Evolutionary conservation across 176 grass and related monocot genomes (phyloP).

Genomic region (Aechmea fasciata): DNA sequence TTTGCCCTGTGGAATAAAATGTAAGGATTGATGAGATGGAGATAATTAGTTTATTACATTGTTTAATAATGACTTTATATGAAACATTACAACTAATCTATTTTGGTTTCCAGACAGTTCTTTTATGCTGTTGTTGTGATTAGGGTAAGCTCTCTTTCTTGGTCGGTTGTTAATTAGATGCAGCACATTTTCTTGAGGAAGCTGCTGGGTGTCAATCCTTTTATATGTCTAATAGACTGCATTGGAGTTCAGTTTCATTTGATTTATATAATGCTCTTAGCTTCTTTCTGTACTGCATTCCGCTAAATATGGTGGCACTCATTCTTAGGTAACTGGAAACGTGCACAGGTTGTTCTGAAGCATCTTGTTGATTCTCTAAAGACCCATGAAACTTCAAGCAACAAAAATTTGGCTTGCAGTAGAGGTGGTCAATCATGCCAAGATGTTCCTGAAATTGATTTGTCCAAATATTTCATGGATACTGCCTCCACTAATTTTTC

Average conservation of each 20-base stretch:
- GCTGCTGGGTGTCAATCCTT: neutral
- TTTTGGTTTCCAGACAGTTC: neutral
- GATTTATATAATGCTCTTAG: neutral
- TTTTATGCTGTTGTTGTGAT: neutral
- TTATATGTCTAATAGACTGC: neutral
- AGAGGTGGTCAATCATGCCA: slow-evolving; percentile 24
- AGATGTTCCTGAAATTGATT: slow-evolving; percentile 45
- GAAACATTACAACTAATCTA: neutral
- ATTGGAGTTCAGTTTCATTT: neutral
- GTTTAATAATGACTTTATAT: neutral
- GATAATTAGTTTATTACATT: neutral
- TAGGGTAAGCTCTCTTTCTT: neutral
- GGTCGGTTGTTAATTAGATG: neutral
- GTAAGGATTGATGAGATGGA: neutral
- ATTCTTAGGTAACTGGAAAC: slow-evolving; percentile 76
- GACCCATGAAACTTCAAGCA: slow-evolving; percentile 25
- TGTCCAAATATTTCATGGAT: slow-evolving; percentile 49
- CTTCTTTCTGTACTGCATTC: neutral
- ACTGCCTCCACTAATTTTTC: slow-evolving; percentile 28
- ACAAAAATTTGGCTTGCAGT: slow-evolving; percentile 20
- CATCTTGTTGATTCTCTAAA: slow-evolving; percentile 61
- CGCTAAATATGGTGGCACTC: neutral
- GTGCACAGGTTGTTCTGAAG: slow-evolving; percentile 42
- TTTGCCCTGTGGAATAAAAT: neutral
- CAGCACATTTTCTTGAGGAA: neutral